Evolutionary conservation across 2,329 filamentous ascomycete species (phyloP).

Genomic region (Trichoderma lentiforme): DNA sequence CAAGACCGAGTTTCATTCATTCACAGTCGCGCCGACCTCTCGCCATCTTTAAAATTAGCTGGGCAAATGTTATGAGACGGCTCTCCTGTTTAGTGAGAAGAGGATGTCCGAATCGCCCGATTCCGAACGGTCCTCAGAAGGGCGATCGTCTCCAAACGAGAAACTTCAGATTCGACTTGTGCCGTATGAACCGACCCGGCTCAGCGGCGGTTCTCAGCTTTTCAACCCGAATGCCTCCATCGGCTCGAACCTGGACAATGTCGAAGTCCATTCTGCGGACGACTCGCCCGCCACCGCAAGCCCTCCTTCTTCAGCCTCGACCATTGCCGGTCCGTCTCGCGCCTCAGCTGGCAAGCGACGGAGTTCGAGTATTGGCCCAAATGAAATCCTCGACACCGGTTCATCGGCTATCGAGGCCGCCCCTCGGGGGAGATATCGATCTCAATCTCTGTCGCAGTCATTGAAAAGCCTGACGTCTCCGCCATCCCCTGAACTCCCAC

Average conservation of each 20-base stretch:
- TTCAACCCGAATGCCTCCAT: neutral
- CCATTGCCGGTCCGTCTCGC: neutral
- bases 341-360: neutral
- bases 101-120: slow-evolving; percentile 34
- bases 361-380: neutral
- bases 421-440: neutral
- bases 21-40: neutral
- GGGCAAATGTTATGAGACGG: slow-evolving; percentile 24
- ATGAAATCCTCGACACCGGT: neutral
- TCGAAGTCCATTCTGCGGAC: slow-evolving; percentile 8
- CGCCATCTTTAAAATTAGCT: neutral
- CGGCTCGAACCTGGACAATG: neutral
- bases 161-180: slow-evolving; percentile 38
- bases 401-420: neutral
- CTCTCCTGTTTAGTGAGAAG: slow-evolving; percentile 28
- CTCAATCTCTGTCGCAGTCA: slow-evolving; percentile 3
- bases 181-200: slow-evolving; percentile 37
- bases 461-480: slow-evolving; percentile 18
- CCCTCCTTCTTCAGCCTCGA: neutral
- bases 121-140: slow-evolving; percentile 29
- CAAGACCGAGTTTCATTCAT: neutral
- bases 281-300: neutral
- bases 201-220: slow-evolving; percentile 30
- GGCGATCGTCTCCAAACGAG: slow-evolving; percentile 21
- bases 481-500: slow-evolving; percentile 20